Evolutionary conservation across 2,329 filamentous ascomycete genomes (phyloP).

Genomic region (Immersiporthe knoxdaviesiana): DNA sequence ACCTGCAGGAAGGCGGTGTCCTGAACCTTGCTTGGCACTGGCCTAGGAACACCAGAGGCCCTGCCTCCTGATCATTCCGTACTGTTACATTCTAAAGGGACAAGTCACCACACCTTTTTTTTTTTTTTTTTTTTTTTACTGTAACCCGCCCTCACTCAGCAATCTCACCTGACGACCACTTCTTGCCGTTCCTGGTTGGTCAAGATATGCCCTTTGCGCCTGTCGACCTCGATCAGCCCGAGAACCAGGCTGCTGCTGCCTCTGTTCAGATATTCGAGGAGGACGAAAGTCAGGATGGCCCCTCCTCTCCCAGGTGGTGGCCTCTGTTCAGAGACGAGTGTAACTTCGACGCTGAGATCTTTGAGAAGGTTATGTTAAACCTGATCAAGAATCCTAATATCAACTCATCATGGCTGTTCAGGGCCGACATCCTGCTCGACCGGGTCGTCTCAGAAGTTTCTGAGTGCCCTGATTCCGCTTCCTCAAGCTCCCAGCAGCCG

Average conservation of each 20-base stretch:
- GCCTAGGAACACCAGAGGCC: neutral
- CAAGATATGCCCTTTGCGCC: slow-evolving; percentile 27
- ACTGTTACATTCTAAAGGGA: neutral
- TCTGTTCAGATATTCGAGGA: slow-evolving; percentile 28
- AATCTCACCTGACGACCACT: neutral
- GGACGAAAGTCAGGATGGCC: slow-evolving; percentile 42
- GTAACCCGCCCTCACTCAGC: neutral
- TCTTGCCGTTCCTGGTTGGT: neutral
- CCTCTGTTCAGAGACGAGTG: slow-evolving; percentile 61
- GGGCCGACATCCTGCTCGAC: slow-evolving; percentile 73
- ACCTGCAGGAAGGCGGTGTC: slow-evolving; percentile 4
- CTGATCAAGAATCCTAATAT: slow-evolving; percentile 79
- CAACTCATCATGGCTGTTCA: slow-evolving; percentile 76
- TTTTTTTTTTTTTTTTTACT: no score
- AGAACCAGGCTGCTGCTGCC: slow-evolving; percentile 23
- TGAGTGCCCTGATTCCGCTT: slow-evolving; percentile 25
- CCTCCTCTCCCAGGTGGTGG: slow-evolving; percentile 49
- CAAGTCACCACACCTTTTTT: neutral
- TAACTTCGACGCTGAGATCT: slow-evolving; percentile 65
- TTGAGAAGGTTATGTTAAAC: slow-evolving; percentile 71
- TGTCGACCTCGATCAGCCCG: slow-evolving; percentile 22
- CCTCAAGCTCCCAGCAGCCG: slow-evolving; percentile 35
- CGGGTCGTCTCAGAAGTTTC: slow-evolving; percentile 40
- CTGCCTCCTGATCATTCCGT: neutral
- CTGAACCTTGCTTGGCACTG: neutral